A percentile compares a stretch with the other conserved stretches of the same genome.
Conservation (phyloP, 2,329 filamentous ascomycete genomes). For the Aspergillus fructus region DNA sequence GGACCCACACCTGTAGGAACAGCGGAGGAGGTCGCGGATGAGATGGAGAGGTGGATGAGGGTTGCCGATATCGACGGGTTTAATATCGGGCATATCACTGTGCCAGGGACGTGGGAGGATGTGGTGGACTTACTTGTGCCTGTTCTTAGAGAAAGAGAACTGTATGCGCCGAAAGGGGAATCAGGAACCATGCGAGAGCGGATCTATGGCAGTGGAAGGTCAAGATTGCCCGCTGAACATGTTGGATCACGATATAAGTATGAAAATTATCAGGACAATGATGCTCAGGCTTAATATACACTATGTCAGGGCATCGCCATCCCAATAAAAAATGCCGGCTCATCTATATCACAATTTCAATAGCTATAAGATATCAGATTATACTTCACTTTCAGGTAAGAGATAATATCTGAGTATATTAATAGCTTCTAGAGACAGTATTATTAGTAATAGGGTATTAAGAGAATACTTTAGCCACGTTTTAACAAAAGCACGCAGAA, state of each 20-base stretch:
- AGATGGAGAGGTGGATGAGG: slow-evolving; percentile 48
- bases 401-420: too few relatives aligned
- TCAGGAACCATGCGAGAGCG: slow-evolving; percentile 57
- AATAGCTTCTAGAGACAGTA: too few relatives aligned
- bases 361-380: too few relatives aligned
- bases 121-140: slow-evolving; percentile 51
- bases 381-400: too few relatives aligned
- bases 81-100: slow-evolving; percentile 49
- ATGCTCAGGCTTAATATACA: too few relatives aligned
- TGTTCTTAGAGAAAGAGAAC: slow-evolving; percentile 44
- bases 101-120: slow-evolving; percentile 54
- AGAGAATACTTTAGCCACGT: too few relatives aligned
- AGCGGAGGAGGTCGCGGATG: slow-evolving; percentile 47
- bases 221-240: slow-evolving; percentile 52
- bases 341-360: too few relatives aligned
- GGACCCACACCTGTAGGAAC: slow-evolving; percentile 51
- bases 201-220: slow-evolving; percentile 61
- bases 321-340: too few relatives aligned
- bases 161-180: slow-evolving; percentile 34
- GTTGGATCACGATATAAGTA: slow-evolving; percentile 61
- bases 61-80: slow-evolving; percentile 46
- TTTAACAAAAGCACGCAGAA: too few relatives aligned
- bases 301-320: too few relatives aligned
- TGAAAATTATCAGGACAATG: slow-evolving; percentile 48
- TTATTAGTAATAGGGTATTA: too few relatives aligned